Evolutionary conservation across 139 green algal genomes (phyloP), one percentile per base, ranked within the genome.

Genomic region (Microglena sp.): DNA sequence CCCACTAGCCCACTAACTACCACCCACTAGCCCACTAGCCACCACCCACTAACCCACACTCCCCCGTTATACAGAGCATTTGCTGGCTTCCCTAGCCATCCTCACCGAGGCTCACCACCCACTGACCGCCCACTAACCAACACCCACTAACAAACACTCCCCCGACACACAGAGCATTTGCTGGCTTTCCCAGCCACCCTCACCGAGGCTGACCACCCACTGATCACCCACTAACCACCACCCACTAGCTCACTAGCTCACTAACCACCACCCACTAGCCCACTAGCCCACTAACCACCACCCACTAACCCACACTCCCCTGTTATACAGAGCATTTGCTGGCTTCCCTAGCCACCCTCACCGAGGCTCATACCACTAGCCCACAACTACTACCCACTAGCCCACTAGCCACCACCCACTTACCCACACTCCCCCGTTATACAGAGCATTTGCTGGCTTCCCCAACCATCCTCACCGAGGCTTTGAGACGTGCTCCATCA

Each of bases 401-500:
- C 18, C 15, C 40, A 11, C 40, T 18, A 11, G 18, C 40, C 40
- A 11, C 40, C 40, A 50, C 40, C 40, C 40, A 50, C 40, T 18
- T 18, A 50, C 40, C 40, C 40, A 50, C 40, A 11, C 40, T 18
- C 11, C 40, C 11, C 40, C 35, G 43, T 7, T 58, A 8, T 44
- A 34, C 15, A 55, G 43, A 21, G 65, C 43, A 27, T 24, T 15
- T 29, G 40, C 54, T 31, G 90, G 90, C 22, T 96, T 96, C 60
- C 90, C 90, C 0, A 75, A 90, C 69, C 90, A 96, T 68, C 90
- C 90, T 1, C 86, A 92, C 72, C 68, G 87, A 32, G 89, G 89
- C 33, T 93, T 95, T 76, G 87, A 96, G 77, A 96, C 90, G 1
- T 93, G 85, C 78, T 81, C 62, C 70, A 95, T 96, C 75, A 90